phyloP scores from a whole-genome alignment of 495 filamentous ascomycete genomes.

The Talaromyces proteolyticus region DNA sequence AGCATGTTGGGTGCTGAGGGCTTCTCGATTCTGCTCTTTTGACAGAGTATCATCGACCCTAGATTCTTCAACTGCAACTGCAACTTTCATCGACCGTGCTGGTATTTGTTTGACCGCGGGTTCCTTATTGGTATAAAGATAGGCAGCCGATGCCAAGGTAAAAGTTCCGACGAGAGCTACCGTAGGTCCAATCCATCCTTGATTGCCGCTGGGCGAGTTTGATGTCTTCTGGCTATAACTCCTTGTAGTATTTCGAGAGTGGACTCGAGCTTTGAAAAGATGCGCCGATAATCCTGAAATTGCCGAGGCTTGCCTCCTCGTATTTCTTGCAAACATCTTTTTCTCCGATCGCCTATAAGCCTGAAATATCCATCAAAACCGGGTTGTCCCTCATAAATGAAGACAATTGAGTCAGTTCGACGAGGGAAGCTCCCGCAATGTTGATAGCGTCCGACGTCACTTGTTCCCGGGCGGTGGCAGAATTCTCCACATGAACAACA shows the following conservation, averaged over 20 bases:
- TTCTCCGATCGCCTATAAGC: too few relatives aligned
- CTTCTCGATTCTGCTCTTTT: slow-evolving; percentile 64
- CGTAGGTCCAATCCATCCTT: slow-evolving; percentile 30
- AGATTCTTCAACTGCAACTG: slow-evolving; percentile 55
- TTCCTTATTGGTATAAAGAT: slow-evolving; percentile 22
- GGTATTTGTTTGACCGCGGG: slow-evolving; percentile 8
- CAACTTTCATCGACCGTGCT: slow-evolving; percentile 32
- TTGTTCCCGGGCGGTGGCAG: slow-evolving; percentile 5
- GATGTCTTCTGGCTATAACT: slow-evolving; percentile 12
- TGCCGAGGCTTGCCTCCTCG: not conserved
- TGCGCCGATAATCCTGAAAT: not conserved
- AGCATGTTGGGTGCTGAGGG: slow-evolving; percentile 70
- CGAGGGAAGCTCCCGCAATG: not conserved
- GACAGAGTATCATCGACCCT: slow-evolving; percentile 40
- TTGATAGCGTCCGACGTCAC: not conserved
- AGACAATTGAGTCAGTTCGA: not conserved
- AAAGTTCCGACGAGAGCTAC: slow-evolving; percentile 29
- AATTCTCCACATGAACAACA: slow-evolving; percentile 1
- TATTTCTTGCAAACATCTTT: not conserved
- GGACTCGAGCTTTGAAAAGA: not conserved
- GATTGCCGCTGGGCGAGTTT: slow-evolving; percentile 8
- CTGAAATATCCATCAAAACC: not conserved
- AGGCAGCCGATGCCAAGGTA: slow-evolving; percentile 27
- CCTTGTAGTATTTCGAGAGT: slow-evolving; percentile 27
- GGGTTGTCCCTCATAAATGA: not conserved